Evolutionary conservation across 495 filamentous ascomycete genomes (phyloP), one percentile per base, ranked within the genome.

Genomic region (Hypoxylon crocopeplum): DNA sequence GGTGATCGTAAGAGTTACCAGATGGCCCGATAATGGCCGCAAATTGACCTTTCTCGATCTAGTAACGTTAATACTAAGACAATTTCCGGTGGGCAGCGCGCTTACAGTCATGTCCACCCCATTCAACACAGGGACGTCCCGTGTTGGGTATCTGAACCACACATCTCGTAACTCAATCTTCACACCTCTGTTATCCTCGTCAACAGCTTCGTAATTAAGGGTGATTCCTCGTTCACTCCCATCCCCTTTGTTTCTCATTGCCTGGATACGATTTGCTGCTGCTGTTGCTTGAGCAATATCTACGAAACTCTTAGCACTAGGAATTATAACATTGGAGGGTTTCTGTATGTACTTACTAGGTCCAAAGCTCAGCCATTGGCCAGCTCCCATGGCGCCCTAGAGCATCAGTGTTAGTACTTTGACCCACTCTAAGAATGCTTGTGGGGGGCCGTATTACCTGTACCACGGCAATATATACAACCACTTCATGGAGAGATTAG

Each of bases 11-110:
- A 38, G 7, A 51, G 66, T 42, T 68, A 76, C 75, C 76, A 15
- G 75, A 78, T 0, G 76, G 74, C 5, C 76, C 75, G 8, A 93
- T 89, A 34, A 93, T 79, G 2, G 86, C 90, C 3, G 82, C 85
- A 58, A 85, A 88, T 49, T 86, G 80, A 0, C 88, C 88, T 27
- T 83, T 82, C 47, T 82, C 74, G 52, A 92, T 87, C 54, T 79
- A 19, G 25, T 36, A 41, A 34, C 57, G 57, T 60, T 44, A 64
- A 32, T 11, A 49, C 32, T 17, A 15, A 41, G 2, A 48, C 0
- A 24, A 16, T 42, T 36, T 20, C 45, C 34, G 34, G 46, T 56
- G 58, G 25, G 32, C 22, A 45, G 17, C 4, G 12, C 13, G 33
- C 75, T 64, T 48, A 77, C 76, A 16, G 73, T 81, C 22, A 89